These are phyloP conservation scores for Escallonia rubra DNA, from an alignment of 129 eudicot genomes.

Conservation along the genomic window DNA sequence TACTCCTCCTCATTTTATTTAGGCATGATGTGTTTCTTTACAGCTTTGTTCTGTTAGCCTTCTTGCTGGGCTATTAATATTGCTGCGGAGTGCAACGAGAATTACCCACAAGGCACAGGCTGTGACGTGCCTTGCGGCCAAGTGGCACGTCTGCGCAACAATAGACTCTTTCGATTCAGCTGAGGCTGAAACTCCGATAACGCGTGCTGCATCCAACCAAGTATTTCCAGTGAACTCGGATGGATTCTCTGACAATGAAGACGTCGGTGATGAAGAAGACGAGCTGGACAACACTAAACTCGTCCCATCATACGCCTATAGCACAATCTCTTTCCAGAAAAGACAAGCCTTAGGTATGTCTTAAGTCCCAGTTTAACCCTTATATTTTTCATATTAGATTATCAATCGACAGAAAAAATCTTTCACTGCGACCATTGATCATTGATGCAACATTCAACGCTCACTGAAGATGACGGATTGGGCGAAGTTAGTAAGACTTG, in stretches of 20 bases:
- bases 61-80: constrained; percentile 79
- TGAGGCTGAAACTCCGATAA: constrained; percentile 52
- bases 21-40: constrained; percentile 7
- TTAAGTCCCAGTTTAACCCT: not conserved
- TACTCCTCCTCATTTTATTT: no score
- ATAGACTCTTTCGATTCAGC: constrained; percentile 63
- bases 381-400: no score
- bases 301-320: constrained; percentile 60
- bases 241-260: constrained; percentile 57
- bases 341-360: constrained; percentile 84
- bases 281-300: constrained; percentile 69
- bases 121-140: constrained; percentile 79
- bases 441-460: no score
- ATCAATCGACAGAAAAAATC: no score
- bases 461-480: no score
- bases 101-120: constrained; percentile 91
- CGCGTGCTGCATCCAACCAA: constrained; percentile 12
- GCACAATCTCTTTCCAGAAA: constrained; percentile 88
- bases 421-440: no score
- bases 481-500: no score
- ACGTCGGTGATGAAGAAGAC: constrained; percentile 80
- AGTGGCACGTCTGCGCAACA: constrained; percentile 95
- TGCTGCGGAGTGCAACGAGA: constrained; percentile 80
- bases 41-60: constrained; percentile 92
- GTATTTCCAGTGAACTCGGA: constrained; percentile 26